Conservation (phyloP, 2,329 filamentous ascomycete species). For the Colletotrichum godetiae region DNA sequence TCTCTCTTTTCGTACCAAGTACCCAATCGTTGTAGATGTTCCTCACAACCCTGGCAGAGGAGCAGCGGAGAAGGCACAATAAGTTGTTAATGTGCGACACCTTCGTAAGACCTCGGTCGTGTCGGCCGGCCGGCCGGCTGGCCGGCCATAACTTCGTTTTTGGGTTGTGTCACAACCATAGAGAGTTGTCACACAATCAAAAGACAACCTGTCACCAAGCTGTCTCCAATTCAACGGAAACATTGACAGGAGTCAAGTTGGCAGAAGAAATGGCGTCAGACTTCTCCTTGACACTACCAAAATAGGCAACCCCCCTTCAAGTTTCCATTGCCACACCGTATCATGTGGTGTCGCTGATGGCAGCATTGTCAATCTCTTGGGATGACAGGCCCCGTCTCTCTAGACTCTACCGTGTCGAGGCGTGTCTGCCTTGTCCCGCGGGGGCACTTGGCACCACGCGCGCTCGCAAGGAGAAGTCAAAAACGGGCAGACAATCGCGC, state of each 20-base stretch:
- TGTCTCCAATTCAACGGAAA: constrained; percentile 19
- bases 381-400: constrained; percentile 27
- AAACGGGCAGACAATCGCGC: constrained; percentile 9
- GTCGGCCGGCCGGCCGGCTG: neutral
- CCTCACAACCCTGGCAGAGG: neutral
- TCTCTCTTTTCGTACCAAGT: neutral
- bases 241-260: constrained; percentile 25
- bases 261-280: constrained; percentile 23
- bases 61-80: neutral
- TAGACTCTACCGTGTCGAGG: neutral
- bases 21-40: neutral
- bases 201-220: constrained; percentile 18
- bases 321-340: constrained; percentile 11
- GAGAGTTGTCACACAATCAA: constrained; percentile 9
- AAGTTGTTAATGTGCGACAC: neutral
- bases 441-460: neutral
- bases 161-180: neutral
- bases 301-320: constrained; percentile 15
- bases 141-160: neutral
- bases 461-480: constrained; percentile 20
- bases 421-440: neutral
- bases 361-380: constrained; percentile 20
- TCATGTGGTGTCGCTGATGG: constrained; percentile 27
- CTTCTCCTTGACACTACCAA: constrained; percentile 16
- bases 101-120: constrained; percentile 2